Evolutionary conservation across 305 asterid species (phyloP), one percentile per base, ranked within the genome.

Genomic region (Ajuga reptans): DNA sequence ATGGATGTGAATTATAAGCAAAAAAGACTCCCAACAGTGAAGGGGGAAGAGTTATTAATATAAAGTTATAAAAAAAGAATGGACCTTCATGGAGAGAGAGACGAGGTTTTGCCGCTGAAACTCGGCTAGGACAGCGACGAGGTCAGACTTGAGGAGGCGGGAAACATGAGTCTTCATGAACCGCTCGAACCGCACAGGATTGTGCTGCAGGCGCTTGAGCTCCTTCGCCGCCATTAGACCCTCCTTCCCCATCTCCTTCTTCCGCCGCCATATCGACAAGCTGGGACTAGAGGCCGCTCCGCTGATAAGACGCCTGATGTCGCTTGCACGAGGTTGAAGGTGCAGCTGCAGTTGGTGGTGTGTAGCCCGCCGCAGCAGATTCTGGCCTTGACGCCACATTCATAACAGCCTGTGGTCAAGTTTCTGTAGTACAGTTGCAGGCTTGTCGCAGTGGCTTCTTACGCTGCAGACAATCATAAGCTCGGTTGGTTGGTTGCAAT

Each of bases 221-320:
- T 92, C 96, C 83, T 92, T 92, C 29, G 88, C 89, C 52, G 84
- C 95, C 89, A 87, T 85, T 59, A 92, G 70, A 4, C 96, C 96
- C 79, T 92, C 96, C 75, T 89, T 92, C 4, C 96, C 93, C 81
- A 92, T 85, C 75, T 86, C 96, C 82, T 86, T 92, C 89, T 88
- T 92, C 82, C 98, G 90, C 75, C 98, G 87, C 96, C 98, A 92
- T 72, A 92, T 85, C 37, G 96, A 92, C 59, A 84, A 55, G 61
- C 84, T 80, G 31, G 87, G 89, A 73, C 83, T 79, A 6, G 95
- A 85, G 6, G 88, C 72, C 37, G 83, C 65, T 14, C 81, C 84
- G 17, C 72, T 72, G 71, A 71, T 59, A 37, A 80, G 41, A 59
- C 68, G 74, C 60, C 84, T 70, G 56, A 16, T 46, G 34, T 4